A percentile compares a stretch with the other conserved stretches of the same genome.
phyloP scores from a whole-genome alignment of 176 grass and related monocot species.

The Areca catechu region DNA sequence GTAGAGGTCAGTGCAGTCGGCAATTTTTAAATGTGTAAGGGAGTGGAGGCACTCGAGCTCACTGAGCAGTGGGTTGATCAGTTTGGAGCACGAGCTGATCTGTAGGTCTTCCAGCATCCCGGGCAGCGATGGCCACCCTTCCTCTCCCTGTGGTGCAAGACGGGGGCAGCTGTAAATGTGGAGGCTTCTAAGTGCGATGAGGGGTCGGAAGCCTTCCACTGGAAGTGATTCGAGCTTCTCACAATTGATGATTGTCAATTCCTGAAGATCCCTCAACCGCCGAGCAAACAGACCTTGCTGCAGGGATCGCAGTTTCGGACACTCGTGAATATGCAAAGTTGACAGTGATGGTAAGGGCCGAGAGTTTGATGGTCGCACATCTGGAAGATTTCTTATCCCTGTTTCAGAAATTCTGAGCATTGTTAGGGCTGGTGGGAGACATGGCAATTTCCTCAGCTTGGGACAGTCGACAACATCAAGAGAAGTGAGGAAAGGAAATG shows the following conservation, averaged over 20 bases:
- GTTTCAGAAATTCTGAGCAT: constrained; percentile 53
- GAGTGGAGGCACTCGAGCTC: constrained; percentile 26
- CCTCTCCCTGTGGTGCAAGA: constrained; percentile 20
- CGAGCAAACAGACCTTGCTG: constrained; percentile 35
- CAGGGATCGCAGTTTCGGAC: constrained; percentile 51
- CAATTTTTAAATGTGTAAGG: constrained; percentile 30
- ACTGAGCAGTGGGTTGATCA: constrained; percentile 44
- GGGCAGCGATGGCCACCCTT: constrained; percentile 20
- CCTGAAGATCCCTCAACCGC: constrained; percentile 25
- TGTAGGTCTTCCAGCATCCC: constrained; percentile 51
- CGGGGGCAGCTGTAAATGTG: constrained; percentile 48
- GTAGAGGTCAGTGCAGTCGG: constrained; percentile 30
- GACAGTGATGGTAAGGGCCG: constrained; percentile 20
- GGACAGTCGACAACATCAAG: constrained; percentile 40
- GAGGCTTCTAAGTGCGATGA: constrained; percentile 41
- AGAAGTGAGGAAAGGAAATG: constrained; percentile 45
- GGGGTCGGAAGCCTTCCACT: constrained; percentile 32
- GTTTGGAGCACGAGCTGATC: constrained; percentile 40
- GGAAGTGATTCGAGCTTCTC: constrained; percentile 38
- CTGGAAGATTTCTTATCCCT: constrained; percentile 41
- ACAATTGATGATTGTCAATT: constrained; percentile 42
- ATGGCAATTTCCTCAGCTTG: constrained; percentile 32
- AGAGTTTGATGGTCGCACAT: constrained; percentile 21
- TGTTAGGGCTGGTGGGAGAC: constrained; percentile 33
- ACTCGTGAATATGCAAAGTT: constrained; percentile 48